A percentile compares a stretch with the other conserved stretches of the same genome.
Conservation (phyloP, 2,329 filamentous ascomycete species). For the Aureobasidium sp. region DNA sequence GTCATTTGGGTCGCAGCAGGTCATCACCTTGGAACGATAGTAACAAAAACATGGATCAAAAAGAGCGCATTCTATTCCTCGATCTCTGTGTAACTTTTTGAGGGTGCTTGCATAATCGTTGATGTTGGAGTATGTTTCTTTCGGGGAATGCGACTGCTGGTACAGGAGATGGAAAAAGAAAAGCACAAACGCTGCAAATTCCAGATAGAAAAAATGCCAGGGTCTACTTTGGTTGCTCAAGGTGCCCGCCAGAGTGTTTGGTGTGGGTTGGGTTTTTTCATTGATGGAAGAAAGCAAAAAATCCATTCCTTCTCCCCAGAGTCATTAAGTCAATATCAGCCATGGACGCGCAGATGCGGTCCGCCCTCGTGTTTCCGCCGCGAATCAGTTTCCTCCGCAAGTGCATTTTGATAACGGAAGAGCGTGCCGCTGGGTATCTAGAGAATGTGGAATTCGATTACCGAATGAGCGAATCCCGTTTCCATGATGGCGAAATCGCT, state of each 20-base stretch:
- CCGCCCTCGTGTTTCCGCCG: constrained; percentile 1
- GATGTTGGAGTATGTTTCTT: not conserved
- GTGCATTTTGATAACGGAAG: constrained; percentile 4
- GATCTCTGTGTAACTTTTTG: constrained; percentile 5
- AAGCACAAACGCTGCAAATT: constrained; percentile 15
- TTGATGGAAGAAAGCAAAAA: constrained; percentile 14
- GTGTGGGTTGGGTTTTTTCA: constrained; percentile 5
- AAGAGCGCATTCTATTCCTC: not conserved
- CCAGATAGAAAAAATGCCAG: constrained; percentile 8
- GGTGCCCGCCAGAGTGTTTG: not conserved
- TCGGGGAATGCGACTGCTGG: not conserved
- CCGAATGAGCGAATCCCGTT: not conserved
- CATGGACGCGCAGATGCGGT: constrained; percentile 11
- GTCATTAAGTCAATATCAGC: constrained; percentile 7
- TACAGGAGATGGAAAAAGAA: not conserved
- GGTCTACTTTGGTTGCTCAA: constrained; percentile 5
- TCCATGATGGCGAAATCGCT: constrained; percentile 20
- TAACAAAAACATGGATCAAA: not conserved
- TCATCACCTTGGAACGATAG: too few species aligned
- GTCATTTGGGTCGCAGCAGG: not conserved
- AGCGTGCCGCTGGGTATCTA: constrained; percentile 5
- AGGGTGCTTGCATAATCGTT: not conserved
- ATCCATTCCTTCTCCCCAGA: constrained; percentile 4
- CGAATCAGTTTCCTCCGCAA: not conserved
- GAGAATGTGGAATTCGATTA: not conserved